Evolutionary conservation across 805 yeast species (phyloP), one percentile per base, ranked within the genome.

Genomic region (Kuraishia hungarica): DNA sequence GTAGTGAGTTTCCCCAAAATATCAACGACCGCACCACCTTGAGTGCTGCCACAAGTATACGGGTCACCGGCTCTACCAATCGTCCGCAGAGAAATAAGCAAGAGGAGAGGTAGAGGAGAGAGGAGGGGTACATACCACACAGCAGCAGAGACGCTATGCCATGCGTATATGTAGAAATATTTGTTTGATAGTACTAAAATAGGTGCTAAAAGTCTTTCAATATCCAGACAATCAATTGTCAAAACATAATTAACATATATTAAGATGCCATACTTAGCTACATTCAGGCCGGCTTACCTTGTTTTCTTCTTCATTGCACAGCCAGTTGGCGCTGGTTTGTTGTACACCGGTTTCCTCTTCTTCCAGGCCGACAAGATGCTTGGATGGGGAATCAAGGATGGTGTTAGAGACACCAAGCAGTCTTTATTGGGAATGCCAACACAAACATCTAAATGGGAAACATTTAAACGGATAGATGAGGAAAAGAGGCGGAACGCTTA

Each of bases 321-420:
- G 55, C 75, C 75, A 2, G 64, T 71, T 11, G 73, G 73, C 15
- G 74, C 74, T 15, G 60, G 64, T 2, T 53, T 66, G 19, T 51
- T 71, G 20, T 64, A 63, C 11, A 67, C 70, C 2, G 58, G 65
- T n/a, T 69, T 66, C 64, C 62, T 64, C 13, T 62, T 70, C 51
- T 71, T 72, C 69, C 73, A 71, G 59, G 67, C 67, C 5, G 75
- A 71, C 58, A 62, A 71, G 58, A 63, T 62, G 59, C 58, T 63
- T 39, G 62, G 61, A 22, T 59, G 63, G 54, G 75, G 74, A 26
- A 53, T 71, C 46, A 66, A 71, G 58, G 62, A 62, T 10, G 52
- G 63, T 6, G 53, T 70, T 51, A 63, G 61, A 51, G 48, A 54
- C 10, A 58, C 61, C 59, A 67, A 69, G 61, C 68, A 68, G 55